Conservation (phyloP, 345 rosid species). For the Eucalyptus regnans region DNA sequence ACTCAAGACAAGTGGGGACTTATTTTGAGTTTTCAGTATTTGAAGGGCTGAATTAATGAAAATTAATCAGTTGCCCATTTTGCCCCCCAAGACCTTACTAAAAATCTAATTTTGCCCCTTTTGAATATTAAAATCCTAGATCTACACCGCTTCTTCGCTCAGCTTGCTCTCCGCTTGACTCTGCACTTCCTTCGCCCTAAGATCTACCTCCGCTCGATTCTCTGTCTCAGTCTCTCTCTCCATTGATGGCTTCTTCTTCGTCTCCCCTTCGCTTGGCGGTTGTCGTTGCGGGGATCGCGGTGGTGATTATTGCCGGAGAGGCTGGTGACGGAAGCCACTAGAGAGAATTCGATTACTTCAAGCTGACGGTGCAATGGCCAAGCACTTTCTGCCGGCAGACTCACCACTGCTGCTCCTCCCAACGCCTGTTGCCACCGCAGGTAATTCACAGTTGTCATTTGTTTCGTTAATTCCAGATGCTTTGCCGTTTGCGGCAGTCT, state of each 20-base stretch:
- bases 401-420: conserved; percentile 60
- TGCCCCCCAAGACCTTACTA: neutral
- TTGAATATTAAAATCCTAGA: too few relatives aligned
- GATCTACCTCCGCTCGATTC: neutral
- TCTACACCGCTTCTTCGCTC: too few relatives aligned
- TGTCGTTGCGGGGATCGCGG: neutral
- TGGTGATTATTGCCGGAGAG: neutral
- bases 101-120: too few relatives aligned
- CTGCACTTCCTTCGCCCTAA: too few relatives aligned
- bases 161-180: too few relatives aligned
- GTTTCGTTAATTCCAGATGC: neutral
- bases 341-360: conserved; percentile 88
- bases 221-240: neutral
- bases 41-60: neutral
- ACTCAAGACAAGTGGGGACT: too few relatives aligned
- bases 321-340: neutral
- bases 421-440: conserved; percentile 71
- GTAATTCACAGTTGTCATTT: neutral
- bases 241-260: neutral
- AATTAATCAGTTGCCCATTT: too few relatives aligned
- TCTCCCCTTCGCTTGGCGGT: neutral
- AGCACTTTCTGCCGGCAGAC: conserved; percentile 6
- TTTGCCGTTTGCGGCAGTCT: neutral
- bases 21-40: too few relatives aligned
- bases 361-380: conserved; percentile 70